Conservation (phyloP, 2,329 filamentous ascomycete genomes). For the Botrytis elliptica region DNA sequence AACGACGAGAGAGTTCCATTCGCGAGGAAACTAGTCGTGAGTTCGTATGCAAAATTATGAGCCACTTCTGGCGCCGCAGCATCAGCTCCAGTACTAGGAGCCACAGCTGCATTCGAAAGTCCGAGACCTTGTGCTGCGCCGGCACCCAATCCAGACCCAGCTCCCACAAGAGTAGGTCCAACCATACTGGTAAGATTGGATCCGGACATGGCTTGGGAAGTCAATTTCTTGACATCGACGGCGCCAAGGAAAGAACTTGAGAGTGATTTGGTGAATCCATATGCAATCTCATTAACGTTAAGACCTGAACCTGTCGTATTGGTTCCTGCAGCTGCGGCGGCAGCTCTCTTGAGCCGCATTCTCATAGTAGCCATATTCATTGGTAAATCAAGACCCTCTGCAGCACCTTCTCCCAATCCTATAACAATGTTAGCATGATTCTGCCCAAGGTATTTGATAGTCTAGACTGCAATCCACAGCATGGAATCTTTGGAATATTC, state of each 20-base stretch:
- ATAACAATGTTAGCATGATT: not conserved
- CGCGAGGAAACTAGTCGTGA: conserved; percentile 17
- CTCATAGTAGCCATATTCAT: not conserved
- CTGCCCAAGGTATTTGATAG: not conserved
- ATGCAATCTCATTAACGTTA: not conserved
- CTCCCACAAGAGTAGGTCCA: conserved; percentile 6
- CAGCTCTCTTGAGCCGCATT: not conserved
- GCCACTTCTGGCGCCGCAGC: conserved; percentile 6
- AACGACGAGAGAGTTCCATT: conserved; percentile 3
- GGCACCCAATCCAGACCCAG: conserved; percentile 11
- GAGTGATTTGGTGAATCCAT: conserved; percentile 18
- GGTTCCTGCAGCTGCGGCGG: not conserved
- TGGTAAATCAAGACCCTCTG: conserved; percentile 17
- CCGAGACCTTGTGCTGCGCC: conserved; percentile 12
- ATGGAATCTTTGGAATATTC: not conserved
- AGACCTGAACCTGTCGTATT: not conserved
- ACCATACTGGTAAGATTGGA: conserved; percentile 9
- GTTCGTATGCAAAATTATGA: conserved; percentile 13
- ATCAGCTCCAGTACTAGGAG: not conserved
- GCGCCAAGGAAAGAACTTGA: conserved; percentile 19
- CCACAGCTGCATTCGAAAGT: not conserved
- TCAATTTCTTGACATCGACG: conserved; percentile 12
- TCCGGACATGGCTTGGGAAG: conserved; percentile 15
- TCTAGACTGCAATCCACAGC: not conserved
- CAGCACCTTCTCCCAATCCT: conserved; percentile 20